These are phyloP conservation scores for Hyphodiscus sp. DNA, from an alignment of 2,329 filamentous ascomycete genomes.

Conservation along the genomic window DNA sequence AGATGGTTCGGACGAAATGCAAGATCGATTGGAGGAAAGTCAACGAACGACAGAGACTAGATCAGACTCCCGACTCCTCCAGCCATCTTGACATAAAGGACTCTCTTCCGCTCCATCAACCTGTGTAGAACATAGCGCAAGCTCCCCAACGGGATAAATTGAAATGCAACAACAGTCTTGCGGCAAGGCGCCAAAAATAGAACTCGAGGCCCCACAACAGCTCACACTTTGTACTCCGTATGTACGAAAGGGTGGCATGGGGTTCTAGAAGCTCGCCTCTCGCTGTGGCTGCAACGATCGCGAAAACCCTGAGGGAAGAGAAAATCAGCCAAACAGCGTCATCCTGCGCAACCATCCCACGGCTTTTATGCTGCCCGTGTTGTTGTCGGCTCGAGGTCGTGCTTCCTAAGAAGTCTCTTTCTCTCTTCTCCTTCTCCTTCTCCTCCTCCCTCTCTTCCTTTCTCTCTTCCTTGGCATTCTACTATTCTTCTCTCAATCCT, in stretches of 20 bases:
- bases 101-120: no score
- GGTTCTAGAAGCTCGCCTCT: neutral
- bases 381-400: neutral
- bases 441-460: slow-evolving; percentile 2
- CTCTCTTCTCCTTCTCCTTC: slow-evolving; percentile 2
- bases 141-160: no score
- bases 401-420: neutral
- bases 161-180: neutral
- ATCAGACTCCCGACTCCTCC: neutral
- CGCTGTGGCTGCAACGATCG: neutral
- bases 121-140: no score
- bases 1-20: neutral
- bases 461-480: neutral
- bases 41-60: neutral
- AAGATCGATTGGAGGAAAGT: neutral
- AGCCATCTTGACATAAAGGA: neutral
- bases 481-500: neutral
- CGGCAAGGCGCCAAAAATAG: neutral
- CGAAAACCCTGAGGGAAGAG: neutral
- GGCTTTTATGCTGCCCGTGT: neutral
- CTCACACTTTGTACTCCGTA: no score
- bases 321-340: neutral
- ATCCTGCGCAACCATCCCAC: neutral
- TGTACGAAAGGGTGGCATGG: no score
- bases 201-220: neutral